Evolutionary conservation across 2,329 filamentous ascomycete species (phyloP).

Genomic region (Helicocarpus griseus): DNA sequence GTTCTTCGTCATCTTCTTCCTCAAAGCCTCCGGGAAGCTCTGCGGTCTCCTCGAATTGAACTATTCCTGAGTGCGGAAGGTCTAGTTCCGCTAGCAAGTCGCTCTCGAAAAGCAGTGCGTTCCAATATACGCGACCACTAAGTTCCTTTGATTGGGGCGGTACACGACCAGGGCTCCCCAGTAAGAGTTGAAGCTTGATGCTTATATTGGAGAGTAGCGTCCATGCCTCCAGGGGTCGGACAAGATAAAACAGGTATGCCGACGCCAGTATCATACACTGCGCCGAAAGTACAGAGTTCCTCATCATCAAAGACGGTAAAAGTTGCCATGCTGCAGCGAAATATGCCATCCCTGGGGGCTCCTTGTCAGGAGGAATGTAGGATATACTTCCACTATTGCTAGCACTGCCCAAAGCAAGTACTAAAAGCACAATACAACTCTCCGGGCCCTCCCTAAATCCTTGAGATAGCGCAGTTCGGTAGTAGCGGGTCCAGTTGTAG

Average conservation of each 20-base stretch:
- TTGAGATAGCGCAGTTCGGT: conserved; percentile 63
- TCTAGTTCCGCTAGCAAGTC: conserved; percentile 72
- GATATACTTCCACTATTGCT: conserved; percentile 69
- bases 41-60: conserved; percentile 71
- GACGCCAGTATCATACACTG: conserved; percentile 74
- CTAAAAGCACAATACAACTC: conserved; percentile 71
- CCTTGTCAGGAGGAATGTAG: conserved; percentile 55
- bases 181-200: conserved; percentile 68
- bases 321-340: conserved; percentile 73
- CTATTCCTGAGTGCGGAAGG: conserved; percentile 71
- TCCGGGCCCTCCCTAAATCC: conserved; percentile 70
- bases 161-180: conserved; percentile 63
- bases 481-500: conserved; percentile 67
- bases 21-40: conserved; percentile 70
- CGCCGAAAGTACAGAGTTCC: conserved; percentile 66
- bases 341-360: conserved; percentile 66
- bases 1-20: conserved; percentile 53
- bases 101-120: conserved; percentile 68
- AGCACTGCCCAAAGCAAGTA: conserved; percentile 67
- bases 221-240: conserved; percentile 75
- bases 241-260: conserved; percentile 74
- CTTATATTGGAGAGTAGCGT: conserved; percentile 68
- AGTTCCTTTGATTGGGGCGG: conserved; percentile 62
- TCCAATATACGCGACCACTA: conserved; percentile 75
- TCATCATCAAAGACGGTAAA: conserved; percentile 67